Evolutionary conservation across 192 early-diverging fungal species (phyloP).

Genomic region (Powellomyces hirtus): DNA sequence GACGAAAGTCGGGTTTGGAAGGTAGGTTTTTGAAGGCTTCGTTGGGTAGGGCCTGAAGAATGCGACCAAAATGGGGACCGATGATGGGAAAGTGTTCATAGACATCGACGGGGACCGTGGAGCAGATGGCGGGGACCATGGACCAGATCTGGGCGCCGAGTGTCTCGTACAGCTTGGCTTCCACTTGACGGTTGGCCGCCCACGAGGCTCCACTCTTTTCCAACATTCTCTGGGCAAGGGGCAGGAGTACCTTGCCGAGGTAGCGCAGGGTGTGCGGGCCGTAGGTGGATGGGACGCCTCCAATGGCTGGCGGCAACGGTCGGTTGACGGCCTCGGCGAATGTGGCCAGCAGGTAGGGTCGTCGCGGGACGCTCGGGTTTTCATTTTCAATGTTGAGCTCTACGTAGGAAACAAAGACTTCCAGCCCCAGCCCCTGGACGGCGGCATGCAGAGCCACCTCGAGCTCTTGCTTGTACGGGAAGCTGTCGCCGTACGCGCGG

Average conservation of each 20-base stretch:
- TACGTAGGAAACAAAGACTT: slow-evolving; percentile 67
- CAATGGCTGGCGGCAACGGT: slow-evolving; percentile 16
- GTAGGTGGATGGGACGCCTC: slow-evolving; percentile 12
- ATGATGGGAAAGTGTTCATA: slow-evolving; percentile 38
- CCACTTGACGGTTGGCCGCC: slow-evolving; percentile 47
- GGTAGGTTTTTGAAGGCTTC: slow-evolving; percentile 36
- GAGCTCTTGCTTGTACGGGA: slow-evolving; percentile 82
- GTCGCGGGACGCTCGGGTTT: slow-evolving; percentile 50
- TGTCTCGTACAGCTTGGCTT: slow-evolving; percentile 88
- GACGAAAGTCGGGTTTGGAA: slow-evolving; percentile 70
- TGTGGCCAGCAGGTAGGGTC: slow-evolving; percentile 89
- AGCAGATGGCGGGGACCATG: slow-evolving; percentile 79
- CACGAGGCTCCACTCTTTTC: slow-evolving; percentile 57
- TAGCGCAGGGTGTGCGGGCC: slow-evolving; percentile 59
- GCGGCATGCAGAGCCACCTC: slow-evolving; percentile 79
- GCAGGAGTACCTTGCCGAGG: slow-evolving; percentile 70
- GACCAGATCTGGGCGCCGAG: slow-evolving; percentile 87
- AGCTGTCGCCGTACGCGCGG: slow-evolving; percentile 52
- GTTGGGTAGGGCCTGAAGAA: slow-evolving; percentile 50
- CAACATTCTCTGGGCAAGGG: slow-evolving; percentile 71
- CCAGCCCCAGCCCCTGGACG: slow-evolving; percentile 76
- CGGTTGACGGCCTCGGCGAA: slow-evolving; percentile 74
- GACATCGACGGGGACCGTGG: slow-evolving; percentile 75
- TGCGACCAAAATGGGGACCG: slow-evolving; percentile 71
- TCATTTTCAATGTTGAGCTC: slow-evolving; percentile 83